phyloP scores from a whole-genome alignment of 305 asterid species.

The Striga hermonthica region DNA sequence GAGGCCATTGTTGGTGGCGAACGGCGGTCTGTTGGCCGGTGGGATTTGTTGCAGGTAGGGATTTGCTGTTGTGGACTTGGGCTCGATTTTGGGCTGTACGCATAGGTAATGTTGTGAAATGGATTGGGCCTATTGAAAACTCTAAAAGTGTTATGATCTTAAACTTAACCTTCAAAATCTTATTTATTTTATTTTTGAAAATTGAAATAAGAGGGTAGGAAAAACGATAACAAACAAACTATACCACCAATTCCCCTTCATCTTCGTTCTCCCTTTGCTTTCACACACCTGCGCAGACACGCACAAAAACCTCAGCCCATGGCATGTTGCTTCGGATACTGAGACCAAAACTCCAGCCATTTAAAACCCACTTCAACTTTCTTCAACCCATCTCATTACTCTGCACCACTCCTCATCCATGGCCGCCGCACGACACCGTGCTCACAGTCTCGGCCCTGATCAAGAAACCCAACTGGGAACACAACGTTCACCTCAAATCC shows the following conservation, averaged over 20 bases:
- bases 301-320: slow-evolving; percentile 24
- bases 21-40: slow-evolving; percentile 22
- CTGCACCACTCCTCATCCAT: slow-evolving; percentile 28
- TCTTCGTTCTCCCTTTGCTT: background rate
- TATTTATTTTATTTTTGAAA: too few species aligned
- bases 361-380: slow-evolving; percentile 29
- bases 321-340: slow-evolving; percentile 39
- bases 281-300: too few species aligned
- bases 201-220: too few species aligned
- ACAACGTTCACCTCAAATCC: slow-evolving; percentile 30
- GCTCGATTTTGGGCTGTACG: slow-evolving; percentile 16
- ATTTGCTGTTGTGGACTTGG: background rate
- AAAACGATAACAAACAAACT: too few species aligned
- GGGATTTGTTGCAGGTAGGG: background rate
- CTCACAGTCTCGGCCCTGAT: slow-evolving; percentile 31
- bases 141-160: too few species aligned
- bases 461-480: slow-evolving; percentile 41
- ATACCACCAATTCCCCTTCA: too few species aligned
- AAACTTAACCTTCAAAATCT: too few species aligned
- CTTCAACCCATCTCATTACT: slow-evolving; percentile 28
- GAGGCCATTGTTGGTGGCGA: slow-evolving; percentile 38
- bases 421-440: slow-evolving; percentile 27
- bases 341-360: slow-evolving; percentile 19
- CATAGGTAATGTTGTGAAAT: background rate
- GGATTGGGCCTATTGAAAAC: background rate